Base-by-base conservation (phyloP, 768 basidiomycete genomes). In the Boletus sensibilis region DNA sequence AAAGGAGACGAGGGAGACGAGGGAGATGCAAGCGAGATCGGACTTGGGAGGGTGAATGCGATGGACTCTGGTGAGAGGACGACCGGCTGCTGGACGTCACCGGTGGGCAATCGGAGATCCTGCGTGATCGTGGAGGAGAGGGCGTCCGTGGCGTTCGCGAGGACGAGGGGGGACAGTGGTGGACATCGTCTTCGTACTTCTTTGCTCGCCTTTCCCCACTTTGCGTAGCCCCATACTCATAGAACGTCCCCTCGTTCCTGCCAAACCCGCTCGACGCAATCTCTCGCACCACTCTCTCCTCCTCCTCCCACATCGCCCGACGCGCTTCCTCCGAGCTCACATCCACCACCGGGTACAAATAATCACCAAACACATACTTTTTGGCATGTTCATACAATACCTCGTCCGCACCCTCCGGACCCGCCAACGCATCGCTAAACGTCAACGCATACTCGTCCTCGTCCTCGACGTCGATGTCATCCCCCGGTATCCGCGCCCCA, bases 271-370 rank as follows among this genome's bases (percentile, higher is more conserved):
- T 25, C 20, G 55, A 51, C 4, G 50, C n/a, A 2, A 71, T 60
- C 29, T 72, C 69, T 21, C 61, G 62, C 45, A 69, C 71, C 16
- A 71, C 57, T 35, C 70, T 53, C 40, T 57, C 67, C n/a, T 71
- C 71, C 39, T 64, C 65, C 2, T 62, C 69, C 70, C 69, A 69
- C 56, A 72, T 69, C 4, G 53, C 67, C 10, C 40, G 49, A 18
- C 67, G 71, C 8, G 69, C 70, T 23, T 69, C 74, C 51, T 78
- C 74, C 25, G 87, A 84, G 73, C 90, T 94, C 46, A 92, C 88
- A 64, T 96, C 94, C 57, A 94, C 86, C 53, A 83, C 85, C 1
- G 94, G 94, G 68, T 95, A 96, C 65, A 90, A 83, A 68, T 94
- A 93, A 73, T 95, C 90, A 5, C 93, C 93, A 62, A 94, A 98